Evolutionary conservation across 2,329 filamentous ascomycete species (phyloP), one percentile per base, ranked within the genome.

Genomic region (Apiospora hydei): DNA sequence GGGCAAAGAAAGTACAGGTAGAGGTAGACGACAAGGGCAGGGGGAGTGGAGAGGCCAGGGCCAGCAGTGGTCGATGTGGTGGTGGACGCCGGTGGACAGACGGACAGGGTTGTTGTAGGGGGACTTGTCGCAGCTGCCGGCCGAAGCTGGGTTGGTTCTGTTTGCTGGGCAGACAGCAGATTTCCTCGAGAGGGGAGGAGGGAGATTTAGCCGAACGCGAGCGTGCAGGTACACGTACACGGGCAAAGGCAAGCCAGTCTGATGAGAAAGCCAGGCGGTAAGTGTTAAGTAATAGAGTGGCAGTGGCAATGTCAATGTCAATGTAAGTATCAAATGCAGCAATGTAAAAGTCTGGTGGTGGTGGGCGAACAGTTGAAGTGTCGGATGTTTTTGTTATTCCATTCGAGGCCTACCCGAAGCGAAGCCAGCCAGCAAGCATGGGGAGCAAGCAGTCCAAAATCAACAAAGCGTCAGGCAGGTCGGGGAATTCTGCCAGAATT

Each of bases 91-190:
- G 34, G 34, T 38, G n/a, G 47, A 57, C 51, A 18, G 51, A 38
- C 51, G 18, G 51, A 38, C 30, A 64, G 57, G 57, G 34, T 64
- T 64, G 57, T 64, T 64, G 57, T 64, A 64, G 57, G 51, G 51
- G 53, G 30, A 34, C 8, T 61, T 61, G 57, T 64, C 34, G 30
- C 57, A 41, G 57, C 57, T 30, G 51, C 51, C 51, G 51, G 51
- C 11, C 24, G 51, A 7, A 30, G 46, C 46, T 47, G 46, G 21
- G 18, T 47, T 47, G 34, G 3, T 34, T 18, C 8, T 61, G 53
- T 61, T 61, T 34, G 46, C 46, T 49, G 46, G 46, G 46, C 46
- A 47, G 46, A 21, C 2, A 18, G 46, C 46, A 47, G 46, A 8
- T 11, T 47, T 46, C 44, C 46, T 47, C 46, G 46, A 47, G 46